phyloP scores from a whole-genome alignment of 2,329 filamentous ascomycete species.

The Nemania sp. region DNA sequence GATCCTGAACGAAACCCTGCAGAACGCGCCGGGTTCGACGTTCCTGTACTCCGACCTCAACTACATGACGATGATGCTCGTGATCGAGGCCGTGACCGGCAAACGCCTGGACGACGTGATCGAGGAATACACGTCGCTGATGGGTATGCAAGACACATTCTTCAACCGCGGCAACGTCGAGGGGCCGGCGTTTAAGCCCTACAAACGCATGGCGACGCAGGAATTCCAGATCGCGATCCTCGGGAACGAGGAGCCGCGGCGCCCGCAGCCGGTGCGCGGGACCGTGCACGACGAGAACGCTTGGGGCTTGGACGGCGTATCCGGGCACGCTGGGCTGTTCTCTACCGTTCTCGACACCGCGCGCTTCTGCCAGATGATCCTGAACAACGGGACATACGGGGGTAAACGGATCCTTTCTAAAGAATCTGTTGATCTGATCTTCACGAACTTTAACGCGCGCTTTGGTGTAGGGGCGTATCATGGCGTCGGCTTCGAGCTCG shows the following conservation, averaged over 20 bases:
- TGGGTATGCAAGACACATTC: slow-evolving; percentile 21
- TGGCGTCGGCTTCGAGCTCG: slow-evolving; percentile 16
- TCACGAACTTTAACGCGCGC: slow-evolving; percentile 21
- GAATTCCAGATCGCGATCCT: slow-evolving; percentile 17
- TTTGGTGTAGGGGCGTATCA: slow-evolving; percentile 11
- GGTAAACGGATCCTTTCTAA: slow-evolving; percentile 12
- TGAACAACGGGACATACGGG: slow-evolving; percentile 21
- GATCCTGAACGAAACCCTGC: slow-evolving; percentile 18
- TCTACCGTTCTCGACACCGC: slow-evolving; percentile 19
- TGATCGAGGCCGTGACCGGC: slow-evolving; percentile 13
- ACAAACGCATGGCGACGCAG: slow-evolving; percentile 7
- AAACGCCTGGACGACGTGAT: slow-evolving; percentile 14
- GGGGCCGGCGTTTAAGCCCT: slow-evolving; percentile 6
- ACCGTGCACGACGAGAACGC: slow-evolving; percentile 21
- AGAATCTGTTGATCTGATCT: slow-evolving; percentile 16
- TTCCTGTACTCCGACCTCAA: slow-evolving; percentile 20
- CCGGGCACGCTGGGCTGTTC: slow-evolving; percentile 19
- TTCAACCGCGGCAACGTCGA: slow-evolving; percentile 19
- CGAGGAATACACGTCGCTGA: slow-evolving; percentile 16
- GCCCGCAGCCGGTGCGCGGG: slow-evolving; percentile 15
- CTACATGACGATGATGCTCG: slow-evolving; percentile 19
- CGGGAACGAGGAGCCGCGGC: slow-evolving; percentile 2
- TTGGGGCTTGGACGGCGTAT: slow-evolving; percentile 19
- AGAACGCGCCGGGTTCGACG: slow-evolving; percentile 5
- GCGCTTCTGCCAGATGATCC: slow-evolving; percentile 19